Evolutionary conservation across 495 filamentous ascomycete species (phyloP).

Genomic region (Trichocladium antarcticum): DNA sequence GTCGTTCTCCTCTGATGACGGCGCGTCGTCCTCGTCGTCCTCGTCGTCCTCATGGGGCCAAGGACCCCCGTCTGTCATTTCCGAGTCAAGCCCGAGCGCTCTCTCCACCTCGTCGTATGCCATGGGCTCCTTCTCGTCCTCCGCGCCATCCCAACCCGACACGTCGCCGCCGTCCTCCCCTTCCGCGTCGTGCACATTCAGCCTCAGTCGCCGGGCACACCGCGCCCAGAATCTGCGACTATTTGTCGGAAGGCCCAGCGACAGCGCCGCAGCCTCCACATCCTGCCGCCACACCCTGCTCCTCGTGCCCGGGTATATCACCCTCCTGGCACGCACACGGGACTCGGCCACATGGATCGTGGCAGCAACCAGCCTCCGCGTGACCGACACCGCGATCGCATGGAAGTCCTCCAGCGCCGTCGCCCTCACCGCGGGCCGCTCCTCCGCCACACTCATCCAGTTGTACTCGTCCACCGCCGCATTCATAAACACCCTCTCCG

Average conservation of each 20-base stretch:
- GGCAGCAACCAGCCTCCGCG: constrained; percentile 55
- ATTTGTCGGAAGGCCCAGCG: constrained; percentile 38
- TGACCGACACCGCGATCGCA: constrained; percentile 53
- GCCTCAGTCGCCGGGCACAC: constrained; percentile 46
- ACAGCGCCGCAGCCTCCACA: constrained; percentile 52
- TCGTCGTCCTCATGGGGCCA: constrained; percentile 15
- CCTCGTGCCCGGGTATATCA: constrained; percentile 23
- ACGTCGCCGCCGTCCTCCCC: constrained; percentile 19
- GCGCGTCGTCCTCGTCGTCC: constrained; percentile 4
- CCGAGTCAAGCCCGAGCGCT: constrained; percentile 16
- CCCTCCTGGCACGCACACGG: constrained; percentile 35
- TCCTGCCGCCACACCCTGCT: constrained; percentile 45
- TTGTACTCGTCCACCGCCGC: constrained; percentile 49
- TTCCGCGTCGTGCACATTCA: constrained; percentile 43
- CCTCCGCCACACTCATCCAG: constrained; percentile 45
- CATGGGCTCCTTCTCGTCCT: constrained; percentile 23
- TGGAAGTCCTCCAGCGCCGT: constrained; percentile 66
- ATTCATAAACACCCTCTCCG: constrained; percentile 70
- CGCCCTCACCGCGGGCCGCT: constrained; percentile 52
- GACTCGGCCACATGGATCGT: constrained; percentile 54
- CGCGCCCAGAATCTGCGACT: constrained; percentile 47
- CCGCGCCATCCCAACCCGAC: constrained; percentile 5
- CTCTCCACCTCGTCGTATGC: constrained; percentile 46
- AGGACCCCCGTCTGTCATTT: constrained; percentile 4
- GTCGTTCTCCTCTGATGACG: constrained; percentile 15